A percentile compares a stretch with the other conserved stretches of the same genome.
phyloP scores from a whole-genome alignment of 2,329 filamentous ascomycete genomes.

The Colletotrichum lini region DNA sequence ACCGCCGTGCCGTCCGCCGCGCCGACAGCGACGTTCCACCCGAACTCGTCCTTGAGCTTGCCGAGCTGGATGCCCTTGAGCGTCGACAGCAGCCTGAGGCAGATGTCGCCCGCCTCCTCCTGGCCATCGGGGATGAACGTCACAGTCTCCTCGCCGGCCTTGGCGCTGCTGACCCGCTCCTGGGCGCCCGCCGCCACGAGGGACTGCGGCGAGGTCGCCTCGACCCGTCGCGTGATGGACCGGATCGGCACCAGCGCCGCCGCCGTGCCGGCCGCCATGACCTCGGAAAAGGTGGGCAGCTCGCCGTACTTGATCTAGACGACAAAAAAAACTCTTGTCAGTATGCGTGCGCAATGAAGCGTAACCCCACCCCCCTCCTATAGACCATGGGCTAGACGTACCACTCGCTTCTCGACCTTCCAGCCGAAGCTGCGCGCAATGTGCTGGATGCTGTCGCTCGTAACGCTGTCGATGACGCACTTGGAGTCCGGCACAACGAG shows the following conservation, averaged over 20 bases:
- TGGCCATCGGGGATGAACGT: slow-evolving; percentile 68
- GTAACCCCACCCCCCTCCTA: background rate
- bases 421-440: slow-evolving; percentile 86
- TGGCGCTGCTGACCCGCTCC: slow-evolving; percentile 54
- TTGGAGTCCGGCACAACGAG: slow-evolving; percentile 90
- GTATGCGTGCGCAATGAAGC: background rate
- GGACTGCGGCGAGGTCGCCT: slow-evolving; percentile 56
- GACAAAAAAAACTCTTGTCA: background rate
- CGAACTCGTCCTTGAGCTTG: slow-evolving; percentile 81
- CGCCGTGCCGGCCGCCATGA: slow-evolving; percentile 93
- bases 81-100: slow-evolving; percentile 78
- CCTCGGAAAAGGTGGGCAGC: slow-evolving; percentile 73
- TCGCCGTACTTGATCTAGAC: slow-evolving; percentile 75
- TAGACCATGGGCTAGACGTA: slow-evolving; percentile 54
- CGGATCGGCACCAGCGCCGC: slow-evolving; percentile 92
- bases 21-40: slow-evolving; percentile 73
- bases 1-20: slow-evolving; percentile 62
- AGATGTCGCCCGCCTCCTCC: slow-evolving; percentile 81
- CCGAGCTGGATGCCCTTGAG: slow-evolving; percentile 91
- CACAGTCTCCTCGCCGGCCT: slow-evolving; percentile 63
- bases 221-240: slow-evolving; percentile 81
- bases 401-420: slow-evolving; percentile 82
- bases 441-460: slow-evolving; percentile 81
- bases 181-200: slow-evolving; percentile 53
- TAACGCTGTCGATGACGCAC: slow-evolving; percentile 90